Base-by-base conservation (phyloP, 129 eudicot species). In the Flaveria linearis region DNA sequence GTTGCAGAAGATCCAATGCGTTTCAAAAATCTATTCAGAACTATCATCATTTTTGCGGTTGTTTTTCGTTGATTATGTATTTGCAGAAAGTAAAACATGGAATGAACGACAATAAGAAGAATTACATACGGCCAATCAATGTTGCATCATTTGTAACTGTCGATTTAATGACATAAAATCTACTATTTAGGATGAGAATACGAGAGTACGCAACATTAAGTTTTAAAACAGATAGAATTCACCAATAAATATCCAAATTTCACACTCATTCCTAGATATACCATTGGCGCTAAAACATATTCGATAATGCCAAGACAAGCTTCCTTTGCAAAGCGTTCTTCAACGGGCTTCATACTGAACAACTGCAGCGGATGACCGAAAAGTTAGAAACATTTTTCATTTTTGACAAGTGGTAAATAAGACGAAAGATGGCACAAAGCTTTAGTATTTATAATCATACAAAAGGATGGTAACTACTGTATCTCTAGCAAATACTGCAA, bases 341-440 rank as follows among this genome's bases (percentile, higher is more conserved):
- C 76, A 91, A 72, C 97, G 97, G 30, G 96, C 97, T 86, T 91
- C 92, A 64, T 91, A 91, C 75, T 91, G 97, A 72, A 91, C 96
- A 87, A 91, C 95, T 91, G 97, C 97, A 78, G 8, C 69, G 77
- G 6, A 28, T 47, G 11, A 65, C 43, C 60, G 12, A 18, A 9
- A 9, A 33, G 8, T 43, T 9, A 46, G 9, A 2, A 45, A 57
- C 1, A 18, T 12, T 7, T 33, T 13, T 10, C 41, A 36, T 4
- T 36, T 4, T 36, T 36, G 7, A 22, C 72, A 33, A 9, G 8
- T 30, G 36, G 5, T 43, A 8, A 11, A 25, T 12, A 49, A 49
- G 22, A 7, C 14, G 18, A 39, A 43, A 68, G 18, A 66, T 13
- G 65, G 7, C 46, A 28, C 2, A 2, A 8, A 68, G 33, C 4